A percentile compares a stretch with the other conserved stretches of the same genome.
Conservation (phyloP, 2,329 filamentous ascomycete species). For the Teratosphaeria destructans region DNA sequence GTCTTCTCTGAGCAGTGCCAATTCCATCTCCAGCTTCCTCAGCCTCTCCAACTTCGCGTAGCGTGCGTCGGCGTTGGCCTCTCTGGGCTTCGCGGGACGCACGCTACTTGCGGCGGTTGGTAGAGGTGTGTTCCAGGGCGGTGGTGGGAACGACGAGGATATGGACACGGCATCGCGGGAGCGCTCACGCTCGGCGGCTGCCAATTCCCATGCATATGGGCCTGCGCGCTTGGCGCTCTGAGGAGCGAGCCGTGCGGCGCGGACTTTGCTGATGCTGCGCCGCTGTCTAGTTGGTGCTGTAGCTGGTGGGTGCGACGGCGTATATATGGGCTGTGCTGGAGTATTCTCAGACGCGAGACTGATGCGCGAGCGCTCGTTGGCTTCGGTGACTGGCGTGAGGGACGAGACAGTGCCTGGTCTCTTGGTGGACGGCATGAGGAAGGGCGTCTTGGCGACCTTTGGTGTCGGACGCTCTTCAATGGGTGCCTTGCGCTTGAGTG, state of each 20-base stretch:
- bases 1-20: constrained; percentile 15
- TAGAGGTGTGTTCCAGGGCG: background rate
- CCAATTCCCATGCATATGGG: background rate
- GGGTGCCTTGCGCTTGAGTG: background rate
- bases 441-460: background rate
- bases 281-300: constrained; percentile 1
- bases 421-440: background rate
- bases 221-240: constrained; percentile 1
- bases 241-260: constrained; percentile 1
- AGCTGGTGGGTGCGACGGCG: background rate
- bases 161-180: background rate
- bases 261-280: constrained; percentile 2
- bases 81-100: constrained; percentile 9
- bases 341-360: background rate
- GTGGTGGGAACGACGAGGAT: background rate
- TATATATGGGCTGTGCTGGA: background rate
- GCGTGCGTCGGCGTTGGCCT: constrained; percentile 19
- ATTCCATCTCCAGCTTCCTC: constrained; percentile 11
- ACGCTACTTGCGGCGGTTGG: constrained; percentile 6
- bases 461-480: background rate
- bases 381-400: background rate
- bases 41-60: constrained; percentile 16
- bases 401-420: background rate
- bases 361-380: background rate
- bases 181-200: background rate